Evolutionary conservation across 2,329 filamentous ascomycete species (phyloP), one percentile per base, ranked within the genome.

Genomic region (Neopestalotiopsis sp.): DNA sequence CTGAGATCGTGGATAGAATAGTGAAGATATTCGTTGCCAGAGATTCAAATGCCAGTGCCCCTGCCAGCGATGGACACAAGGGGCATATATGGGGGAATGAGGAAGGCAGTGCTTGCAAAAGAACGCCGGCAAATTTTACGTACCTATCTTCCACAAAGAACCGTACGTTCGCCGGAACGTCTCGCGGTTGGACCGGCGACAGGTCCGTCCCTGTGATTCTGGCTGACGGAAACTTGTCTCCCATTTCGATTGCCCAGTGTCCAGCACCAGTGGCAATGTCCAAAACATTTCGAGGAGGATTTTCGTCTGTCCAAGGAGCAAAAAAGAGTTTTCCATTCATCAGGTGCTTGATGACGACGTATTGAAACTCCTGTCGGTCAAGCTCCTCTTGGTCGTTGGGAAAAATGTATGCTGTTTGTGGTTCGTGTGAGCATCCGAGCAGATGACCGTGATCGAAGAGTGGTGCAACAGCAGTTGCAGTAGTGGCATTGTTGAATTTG

Each of bases 61-160:
- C n/a, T 17, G 45, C 17, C 45, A 59, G 57, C 20, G 59, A 61
- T 14, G n/a, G 34, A 38, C 24, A 28, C 0, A 28, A 28, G 24
- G 24, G 34, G 34, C 24, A 28, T 28, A 5, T 9, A 10, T 38
- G 10, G 34, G 34, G 34, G 10, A 38, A 38, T 7, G 20, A 20
- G 32, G 30, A 24, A 34, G 34, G 28, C 5, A 34, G 6, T 20
- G 1, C 10, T 5, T 20, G 14, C 17, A 20, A 7, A 61, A 24
- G 4, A 20, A 34, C 12, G 40, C n/a, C 9, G n/a, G 28, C 30
- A n/a, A 17, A 12, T 17, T 17, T 61, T 13, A 32, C 75, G 28
- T 74, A 81, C 77, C 85, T 85, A 74, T 94, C 92, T 75, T 94
- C 91, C 61, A 95, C 86, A 70, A 89, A 89, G 72, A 95, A 95